Base-by-base conservation (phyloP, 2,329 filamentous ascomycete species). In the Sporothrix phasma region DNA sequence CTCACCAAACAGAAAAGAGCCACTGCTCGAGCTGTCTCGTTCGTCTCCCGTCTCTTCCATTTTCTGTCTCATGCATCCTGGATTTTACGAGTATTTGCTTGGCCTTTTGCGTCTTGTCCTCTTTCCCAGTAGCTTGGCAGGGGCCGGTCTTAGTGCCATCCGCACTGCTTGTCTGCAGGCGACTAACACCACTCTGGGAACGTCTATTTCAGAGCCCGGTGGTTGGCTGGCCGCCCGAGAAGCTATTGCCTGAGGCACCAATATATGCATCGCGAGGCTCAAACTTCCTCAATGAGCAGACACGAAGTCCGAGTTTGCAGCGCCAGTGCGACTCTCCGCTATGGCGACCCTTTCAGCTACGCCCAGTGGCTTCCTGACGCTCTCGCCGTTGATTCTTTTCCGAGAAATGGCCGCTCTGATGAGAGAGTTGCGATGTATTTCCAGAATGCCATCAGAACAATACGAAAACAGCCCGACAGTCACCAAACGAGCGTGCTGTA, bases 91-190 rank as follows among this genome's bases (percentile, higher is more conserved):
- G 10, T 39, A 26, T 41, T 59, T 45, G 7, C 6, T 17, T 19
- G 31, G 24, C 37, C 26, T 5, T 17, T 19, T 43, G 43, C 10
- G 34, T 34, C 3, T 19, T 61, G 39, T 47, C 29, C 34, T 29
- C 37, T 58, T 58, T 58, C 39, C 17, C 22, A 22, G 56, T 34
- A 22, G 56, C 56, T 60, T 60, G 56, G 56, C 56, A 60, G 56
- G 56, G 56, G 56, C 46, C 43, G 1, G 8, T 26, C 13, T 60
- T 60, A 60, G 56, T 60, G 56, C 56, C 26, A 45, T 22, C 39
- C 5, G 56, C 37, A 8, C 24, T 43, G 22, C 5, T 22, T 39
- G 13, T 41, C 56, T 46, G 56, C 24, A 46, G n/a, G 56, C 17
- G 19, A 46, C 56, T 34, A 60, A 60, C 41, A 45, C 56, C 24